Evolutionary conservation across 306 rosid genomes (phyloP), one percentile per base, ranked within the genome.

Genomic region (Fragaria vesca): DNA sequence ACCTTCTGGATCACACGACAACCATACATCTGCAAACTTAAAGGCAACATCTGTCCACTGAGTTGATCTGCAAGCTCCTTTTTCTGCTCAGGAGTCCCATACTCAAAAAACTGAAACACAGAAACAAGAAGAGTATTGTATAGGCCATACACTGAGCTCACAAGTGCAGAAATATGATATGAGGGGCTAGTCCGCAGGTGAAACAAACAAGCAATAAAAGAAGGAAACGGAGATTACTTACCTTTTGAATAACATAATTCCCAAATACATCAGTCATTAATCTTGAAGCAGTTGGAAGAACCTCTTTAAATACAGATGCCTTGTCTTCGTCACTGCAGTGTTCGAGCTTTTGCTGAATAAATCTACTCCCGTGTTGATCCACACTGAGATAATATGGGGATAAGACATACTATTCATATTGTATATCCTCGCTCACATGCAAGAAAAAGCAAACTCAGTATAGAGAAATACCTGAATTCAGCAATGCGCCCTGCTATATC

Each of bases 1-100:
- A 88, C 93, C 96, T 91, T 90, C 82, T 90, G 96, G 76, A 90
- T 90, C 48, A 90, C 93, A 74, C 96, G 93, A 75, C 96, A 90
- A 80, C 96, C 93, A 82, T 88, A 87, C 90, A 88, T 88, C 87
- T 90, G 96, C 83, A 90, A 72, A 81, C 93, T 88, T 83, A 90
- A 83, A 60, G 90, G 78, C 58, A 88, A 71, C 72, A 90, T 85
- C 76, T 80, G 82, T 52, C 91, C 90, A 71, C 81, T 50, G 50
- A 91, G 93, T 78, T 85, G 77, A 65, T 85, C 78, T 66, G 93
- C 96, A 70, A 90, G 86, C 58, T 76, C 86, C 82, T 81, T 87
- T 77, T 87, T 78, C 85, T 88, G 91, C 83, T 88, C 91, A 24
- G 82, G 81, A 66, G 83, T 87, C 78, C 93, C 96, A 75, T 82